Conservation (phyloP, 169 alveolate species). For the Amoebophrya sp. region DNA sequence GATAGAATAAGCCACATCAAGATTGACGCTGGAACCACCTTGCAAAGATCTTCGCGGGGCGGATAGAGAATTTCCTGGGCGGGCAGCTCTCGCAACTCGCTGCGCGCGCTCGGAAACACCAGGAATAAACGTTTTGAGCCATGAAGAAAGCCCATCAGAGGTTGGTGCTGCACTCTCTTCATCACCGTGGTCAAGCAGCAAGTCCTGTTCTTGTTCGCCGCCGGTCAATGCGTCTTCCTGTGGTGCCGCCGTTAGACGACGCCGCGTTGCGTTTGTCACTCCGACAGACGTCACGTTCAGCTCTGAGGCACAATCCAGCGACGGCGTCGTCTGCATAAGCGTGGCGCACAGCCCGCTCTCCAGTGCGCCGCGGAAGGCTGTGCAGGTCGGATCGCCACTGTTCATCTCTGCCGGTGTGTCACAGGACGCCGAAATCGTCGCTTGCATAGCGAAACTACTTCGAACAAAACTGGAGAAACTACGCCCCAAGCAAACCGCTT, state of each 20-base stretch:
- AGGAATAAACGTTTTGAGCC: too few species aligned
- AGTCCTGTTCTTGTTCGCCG: too few species aligned
- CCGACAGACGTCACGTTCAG: not conserved
- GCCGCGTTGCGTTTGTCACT: not conserved
- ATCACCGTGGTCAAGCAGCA: too few species aligned
- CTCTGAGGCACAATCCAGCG: not conserved
- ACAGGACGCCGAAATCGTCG: not conserved
- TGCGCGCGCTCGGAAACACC: too few species aligned
- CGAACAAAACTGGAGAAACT: not conserved
- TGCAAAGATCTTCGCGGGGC: too few species aligned
- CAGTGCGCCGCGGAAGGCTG: not conserved
- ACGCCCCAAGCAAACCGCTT: not conserved
- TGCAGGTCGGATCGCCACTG: not conserved
- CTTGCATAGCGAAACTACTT: not conserved
- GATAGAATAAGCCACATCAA: not conserved
- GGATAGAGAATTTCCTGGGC: too few species aligned
- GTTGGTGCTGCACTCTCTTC: too few species aligned
- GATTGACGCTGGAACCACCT: not conserved
- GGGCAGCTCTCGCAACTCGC: too few species aligned
- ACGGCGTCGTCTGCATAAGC: not conserved
- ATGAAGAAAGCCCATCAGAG: too few species aligned
- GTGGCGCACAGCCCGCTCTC: not conserved
- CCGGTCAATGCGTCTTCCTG: too few species aligned
- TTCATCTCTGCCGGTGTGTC: constrained; percentile 5
- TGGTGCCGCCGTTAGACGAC: too few species aligned